Percentiles rank a stretch among this genome's conserved stretches.
phyloP scores from a whole-genome alignment of 1,284 basidiomycete species.

The Microbotryum lychnidis-dioicae region DNA sequence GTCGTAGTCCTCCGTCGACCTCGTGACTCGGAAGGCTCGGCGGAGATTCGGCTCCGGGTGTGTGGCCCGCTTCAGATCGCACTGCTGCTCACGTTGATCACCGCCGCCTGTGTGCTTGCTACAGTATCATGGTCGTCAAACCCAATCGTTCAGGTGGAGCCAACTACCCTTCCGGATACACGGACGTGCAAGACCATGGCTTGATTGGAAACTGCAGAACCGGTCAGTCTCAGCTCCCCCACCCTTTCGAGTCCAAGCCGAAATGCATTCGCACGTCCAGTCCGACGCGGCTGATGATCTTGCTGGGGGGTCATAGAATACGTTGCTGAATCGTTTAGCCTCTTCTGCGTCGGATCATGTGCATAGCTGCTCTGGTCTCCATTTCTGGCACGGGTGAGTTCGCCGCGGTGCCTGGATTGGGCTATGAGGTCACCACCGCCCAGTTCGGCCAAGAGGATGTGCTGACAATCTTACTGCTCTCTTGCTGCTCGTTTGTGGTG shows the following conservation, averaged over 20 bases:
- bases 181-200: conserved; percentile 40
- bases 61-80: no score
- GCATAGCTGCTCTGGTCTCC: conserved; percentile 44
- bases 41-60: no score
- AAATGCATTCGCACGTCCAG: no score
- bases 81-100: no score
- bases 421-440: background rate
- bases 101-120: no score
- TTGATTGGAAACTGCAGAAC: conserved; percentile 43
- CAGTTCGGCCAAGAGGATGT: background rate
- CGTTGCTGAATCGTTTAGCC: no score
- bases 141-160: conserved; percentile 21
- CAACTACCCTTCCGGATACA: conserved; percentile 19
- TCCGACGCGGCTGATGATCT: no score
- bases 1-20: background rate
- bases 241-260: no score
- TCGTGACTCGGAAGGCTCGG: background rate
- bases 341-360: background rate
- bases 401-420: background rate
- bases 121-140: conserved; percentile 25
- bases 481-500: background rate
- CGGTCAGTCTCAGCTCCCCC: conserved; percentile 6
- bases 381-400: conserved; percentile 27
- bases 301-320: no score
- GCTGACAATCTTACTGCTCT: background rate